A percentile compares a stretch with the other conserved stretches of the same genome.
Evolutionary conservation across 2,329 filamentous ascomycete species (phyloP).

Genomic region (Penicillium sp.): DNA sequence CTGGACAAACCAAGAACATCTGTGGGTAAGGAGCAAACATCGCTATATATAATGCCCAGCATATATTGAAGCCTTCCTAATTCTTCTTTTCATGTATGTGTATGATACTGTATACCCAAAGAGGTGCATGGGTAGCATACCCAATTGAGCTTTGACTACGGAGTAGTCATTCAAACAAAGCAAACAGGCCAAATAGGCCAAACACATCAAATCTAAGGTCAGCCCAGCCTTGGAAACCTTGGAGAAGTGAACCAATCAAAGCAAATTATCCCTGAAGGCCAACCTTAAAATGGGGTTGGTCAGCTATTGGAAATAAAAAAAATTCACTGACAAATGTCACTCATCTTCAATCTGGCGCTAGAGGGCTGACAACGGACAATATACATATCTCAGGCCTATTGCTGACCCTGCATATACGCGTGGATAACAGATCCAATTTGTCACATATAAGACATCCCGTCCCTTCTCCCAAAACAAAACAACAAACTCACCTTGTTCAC

Average conservation of each 20-base stretch:
- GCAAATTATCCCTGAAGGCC: neutral
- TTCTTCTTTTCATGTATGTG: neutral
- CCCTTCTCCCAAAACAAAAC: constrained; percentile 2
- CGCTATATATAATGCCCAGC: neutral
- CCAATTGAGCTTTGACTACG: too few relatives aligned
- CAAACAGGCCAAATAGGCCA: neutral
- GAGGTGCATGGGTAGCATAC: too few relatives aligned
- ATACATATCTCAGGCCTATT: neutral
- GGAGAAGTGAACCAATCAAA: neutral
- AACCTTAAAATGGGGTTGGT: neutral
- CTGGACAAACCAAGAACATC: neutral
- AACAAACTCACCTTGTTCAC: neutral
- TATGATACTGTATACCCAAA: neutral
- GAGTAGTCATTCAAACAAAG: neutral
- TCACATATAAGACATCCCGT: constrained; percentile 12
- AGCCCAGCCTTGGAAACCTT: too few relatives aligned
- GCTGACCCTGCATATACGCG: neutral
- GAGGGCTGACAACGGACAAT: too few relatives aligned
- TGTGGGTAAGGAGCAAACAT: neutral
- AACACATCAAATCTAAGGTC: neutral
- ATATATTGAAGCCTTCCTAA: neutral
- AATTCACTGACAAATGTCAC: neutral
- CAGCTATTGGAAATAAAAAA: neutral
- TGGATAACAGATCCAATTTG: neutral
- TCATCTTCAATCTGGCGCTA: neutral